Evolutionary conservation across 352 stramenopile species (phyloP).

Genomic region (Phytophthora niederhauseri): DNA sequence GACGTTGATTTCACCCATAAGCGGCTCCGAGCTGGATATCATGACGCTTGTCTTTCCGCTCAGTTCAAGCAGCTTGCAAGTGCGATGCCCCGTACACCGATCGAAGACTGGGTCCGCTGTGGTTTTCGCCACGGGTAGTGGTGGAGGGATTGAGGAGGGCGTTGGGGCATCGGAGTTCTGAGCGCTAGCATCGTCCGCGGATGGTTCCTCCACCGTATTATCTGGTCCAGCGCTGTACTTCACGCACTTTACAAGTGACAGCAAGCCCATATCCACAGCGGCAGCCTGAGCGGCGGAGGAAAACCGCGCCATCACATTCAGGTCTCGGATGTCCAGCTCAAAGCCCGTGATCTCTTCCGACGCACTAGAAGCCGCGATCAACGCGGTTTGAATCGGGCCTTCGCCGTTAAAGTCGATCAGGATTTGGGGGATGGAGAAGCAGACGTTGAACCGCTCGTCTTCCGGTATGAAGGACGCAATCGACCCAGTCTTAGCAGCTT

Average conservation of each 20-base stretch:
- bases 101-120: conserved; percentile 58
- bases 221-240: conserved; percentile 21
- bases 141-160: conserved; percentile 6
- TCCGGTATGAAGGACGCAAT: conserved; percentile 53
- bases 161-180: conserved; percentile 10
- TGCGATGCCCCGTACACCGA: conserved; percentile 40
- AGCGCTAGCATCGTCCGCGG: conserved; percentile 39
- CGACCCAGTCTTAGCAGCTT: background rate
- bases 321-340: conserved; percentile 60
- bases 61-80: conserved; percentile 64
- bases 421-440: conserved; percentile 71
- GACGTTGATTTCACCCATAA: conserved; percentile 54
- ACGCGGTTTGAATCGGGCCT: conserved; percentile 23
- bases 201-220: conserved; percentile 31
- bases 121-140: conserved; percentile 16
- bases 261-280: conserved; percentile 45
- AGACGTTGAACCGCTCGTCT: conserved; percentile 67
- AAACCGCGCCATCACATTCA: conserved; percentile 72
- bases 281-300: conserved; percentile 59
- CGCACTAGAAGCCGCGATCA: conserved; percentile 16
- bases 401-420: conserved; percentile 68
- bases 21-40: conserved; percentile 55
- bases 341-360: conserved; percentile 48
- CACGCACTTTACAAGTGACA: conserved; percentile 56
- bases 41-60: conserved; percentile 57